phyloP scores from a whole-genome alignment of 441 rosid species.

The Pelargonium myrrhifolium region DNA sequence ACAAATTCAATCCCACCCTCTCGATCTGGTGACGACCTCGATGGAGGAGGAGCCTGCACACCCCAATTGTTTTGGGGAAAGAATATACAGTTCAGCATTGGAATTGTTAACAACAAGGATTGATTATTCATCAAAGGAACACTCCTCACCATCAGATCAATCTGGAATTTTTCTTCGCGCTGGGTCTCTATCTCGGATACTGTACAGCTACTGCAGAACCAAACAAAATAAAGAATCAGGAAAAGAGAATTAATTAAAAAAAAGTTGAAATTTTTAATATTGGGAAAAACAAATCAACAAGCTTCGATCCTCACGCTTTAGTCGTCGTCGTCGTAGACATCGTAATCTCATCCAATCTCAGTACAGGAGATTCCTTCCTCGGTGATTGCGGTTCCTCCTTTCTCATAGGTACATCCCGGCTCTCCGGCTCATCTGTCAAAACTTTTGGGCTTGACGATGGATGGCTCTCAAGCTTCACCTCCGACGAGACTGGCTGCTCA shows the following conservation, averaged over 20 bases:
- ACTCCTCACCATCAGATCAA: constrained; percentile 96
- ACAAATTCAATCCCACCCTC: constrained; percentile 44
- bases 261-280: background rate
- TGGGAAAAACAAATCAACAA: background rate
- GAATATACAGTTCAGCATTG: background rate
- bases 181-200: constrained; percentile 35
- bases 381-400: constrained; percentile 61
- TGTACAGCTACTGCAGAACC: constrained; percentile 38
- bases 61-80: too few species aligned
- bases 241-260: too few species aligned
- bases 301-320: constrained; percentile 43
- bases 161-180: constrained; percentile 70
- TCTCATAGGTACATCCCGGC: constrained; percentile 29
- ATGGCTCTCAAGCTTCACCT: constrained; percentile 33
- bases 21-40: constrained; percentile 75
- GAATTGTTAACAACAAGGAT: too few species aligned
- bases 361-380: constrained; percentile 40
- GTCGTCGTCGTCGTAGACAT: constrained; percentile 15
- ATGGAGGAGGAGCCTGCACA: constrained; percentile 78
- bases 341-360: constrained; percentile 34
- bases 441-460: constrained; percentile 34
- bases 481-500: constrained; percentile 15
- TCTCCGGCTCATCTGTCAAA: constrained; percentile 33
- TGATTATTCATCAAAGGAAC: too few species aligned
- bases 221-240: background rate